Evolutionary conservation across 1,284 basidiomycete species (phyloP).

Genomic region (Tetrapyrgos nigripes): DNA sequence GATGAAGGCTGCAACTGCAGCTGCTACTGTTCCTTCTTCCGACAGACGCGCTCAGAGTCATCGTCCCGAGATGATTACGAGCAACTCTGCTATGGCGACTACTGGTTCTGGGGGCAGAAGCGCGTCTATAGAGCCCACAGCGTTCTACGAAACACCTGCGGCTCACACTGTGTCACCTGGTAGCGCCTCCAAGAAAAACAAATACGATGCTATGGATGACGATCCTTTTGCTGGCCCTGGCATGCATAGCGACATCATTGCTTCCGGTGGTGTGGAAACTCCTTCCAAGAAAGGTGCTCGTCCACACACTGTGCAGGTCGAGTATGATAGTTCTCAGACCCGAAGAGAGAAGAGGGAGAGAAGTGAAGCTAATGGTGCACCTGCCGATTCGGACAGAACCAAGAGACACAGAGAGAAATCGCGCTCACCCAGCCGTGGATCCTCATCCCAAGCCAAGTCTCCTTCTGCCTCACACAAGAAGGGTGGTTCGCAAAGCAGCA

Average conservation of each 20-base stretch:
- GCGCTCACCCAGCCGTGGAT: conserved; percentile 10
- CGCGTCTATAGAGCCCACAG: conserved; percentile 30
- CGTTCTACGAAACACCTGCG: conserved; percentile 45
- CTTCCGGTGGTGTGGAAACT: conserved; percentile 2
- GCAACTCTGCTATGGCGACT: conserved; percentile 20
- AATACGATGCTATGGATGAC: conserved; percentile 39
- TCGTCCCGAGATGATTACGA: conserved; percentile 11
- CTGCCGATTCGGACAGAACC: background rate
- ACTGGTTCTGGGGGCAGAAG: conserved; percentile 24
- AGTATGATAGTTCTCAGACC: conserved; percentile 63
- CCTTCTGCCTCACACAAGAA: conserved; percentile 30
- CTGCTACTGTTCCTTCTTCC: conserved; percentile 38
- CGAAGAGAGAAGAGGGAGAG: background rate
- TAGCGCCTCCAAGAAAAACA: conserved; percentile 10
- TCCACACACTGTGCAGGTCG: conserved; percentile 91
- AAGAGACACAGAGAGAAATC: background rate
- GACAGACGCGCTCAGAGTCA: conserved; percentile 34
- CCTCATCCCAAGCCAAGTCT: background rate
- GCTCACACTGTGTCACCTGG: conserved; percentile 27
- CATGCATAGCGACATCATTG: background rate
- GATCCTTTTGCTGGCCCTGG: conserved; percentile 51
- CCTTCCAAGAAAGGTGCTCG: conserved; percentile 39
- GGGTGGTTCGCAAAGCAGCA: conserved; percentile 37
- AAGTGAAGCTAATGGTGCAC: too few species aligned
- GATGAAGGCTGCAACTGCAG: conserved; percentile 48